phyloP scores from a whole-genome alignment of 2,329 filamentous ascomycete species.

The Botrytis hyacinthi region DNA sequence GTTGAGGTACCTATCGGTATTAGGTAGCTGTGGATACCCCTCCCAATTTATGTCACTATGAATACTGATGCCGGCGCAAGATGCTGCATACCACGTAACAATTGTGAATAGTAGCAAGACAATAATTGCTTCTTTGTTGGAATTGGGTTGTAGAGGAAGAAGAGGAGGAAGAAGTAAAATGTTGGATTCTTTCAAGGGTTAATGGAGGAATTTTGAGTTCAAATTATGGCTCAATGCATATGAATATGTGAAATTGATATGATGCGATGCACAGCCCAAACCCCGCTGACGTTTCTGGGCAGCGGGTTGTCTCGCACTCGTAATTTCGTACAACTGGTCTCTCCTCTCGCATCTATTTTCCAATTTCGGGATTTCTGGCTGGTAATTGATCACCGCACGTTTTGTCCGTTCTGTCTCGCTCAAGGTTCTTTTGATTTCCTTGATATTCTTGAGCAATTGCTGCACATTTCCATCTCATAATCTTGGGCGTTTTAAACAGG shows the following conservation, averaged over 20 bases:
- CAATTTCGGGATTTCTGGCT: constrained; percentile 1
- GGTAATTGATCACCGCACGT: background rate
- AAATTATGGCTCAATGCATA: constrained; percentile 5
- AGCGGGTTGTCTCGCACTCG: constrained; percentile 1
- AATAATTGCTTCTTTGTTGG: background rate
- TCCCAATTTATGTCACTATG: background rate
- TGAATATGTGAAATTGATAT: background rate
- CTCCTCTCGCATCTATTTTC: too few relatives aligned
- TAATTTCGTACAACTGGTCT: background rate
- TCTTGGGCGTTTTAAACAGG: background rate
- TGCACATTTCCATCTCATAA: background rate
- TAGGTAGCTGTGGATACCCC: constrained; percentile 20
- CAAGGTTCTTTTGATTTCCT: background rate
- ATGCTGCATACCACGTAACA: background rate
- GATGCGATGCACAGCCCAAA: constrained; percentile 15
- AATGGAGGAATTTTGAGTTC: background rate
- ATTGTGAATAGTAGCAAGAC: background rate
- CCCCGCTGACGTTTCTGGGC: constrained; percentile 14
- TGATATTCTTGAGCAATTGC: background rate
- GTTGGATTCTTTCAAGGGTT: background rate
- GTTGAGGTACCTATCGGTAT: constrained; percentile 14
- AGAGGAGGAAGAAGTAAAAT: background rate
- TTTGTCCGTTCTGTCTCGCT: background rate
- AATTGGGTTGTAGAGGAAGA: background rate
- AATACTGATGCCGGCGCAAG: constrained; percentile 13